phyloP scores from a whole-genome alignment of 2,329 filamentous ascomycete genomes.

The Colletotrichum salicis region DNA sequence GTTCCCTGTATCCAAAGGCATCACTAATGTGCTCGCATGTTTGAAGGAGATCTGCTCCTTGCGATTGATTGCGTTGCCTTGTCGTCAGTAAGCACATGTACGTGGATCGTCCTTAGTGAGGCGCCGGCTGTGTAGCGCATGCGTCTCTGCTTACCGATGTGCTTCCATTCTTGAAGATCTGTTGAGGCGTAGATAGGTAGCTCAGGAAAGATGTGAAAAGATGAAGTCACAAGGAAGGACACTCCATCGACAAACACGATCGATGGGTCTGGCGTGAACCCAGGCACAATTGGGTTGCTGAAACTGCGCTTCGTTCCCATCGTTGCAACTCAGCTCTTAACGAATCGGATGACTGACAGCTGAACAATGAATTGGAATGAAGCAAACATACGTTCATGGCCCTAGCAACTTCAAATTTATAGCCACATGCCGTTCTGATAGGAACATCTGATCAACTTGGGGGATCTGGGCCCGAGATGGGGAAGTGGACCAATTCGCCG shows the following conservation, averaged over 20 bases:
- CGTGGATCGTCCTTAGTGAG: too few relatives aligned
- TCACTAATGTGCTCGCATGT: background rate
- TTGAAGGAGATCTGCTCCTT: conserved; percentile 11
- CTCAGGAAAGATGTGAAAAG: conserved; percentile 69
- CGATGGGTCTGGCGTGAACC: conserved; percentile 46
- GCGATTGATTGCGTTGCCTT: conserved; percentile 27
- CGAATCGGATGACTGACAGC: too few relatives aligned
- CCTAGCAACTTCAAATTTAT: too few relatives aligned
- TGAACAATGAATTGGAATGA: too few relatives aligned
- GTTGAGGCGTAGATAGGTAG: conserved; percentile 52
- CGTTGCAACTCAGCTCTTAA: too few relatives aligned
- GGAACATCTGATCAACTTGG: too few relatives aligned
- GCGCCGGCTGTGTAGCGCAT: too few relatives aligned
- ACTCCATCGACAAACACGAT: conserved; percentile 42
- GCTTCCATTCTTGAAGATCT: conserved; percentile 46
- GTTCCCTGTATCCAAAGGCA: conserved; percentile 19
- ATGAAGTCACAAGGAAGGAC: conserved; percentile 60
- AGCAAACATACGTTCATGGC: too few relatives aligned
- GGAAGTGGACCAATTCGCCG: background rate
- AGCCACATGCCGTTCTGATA: too few relatives aligned
- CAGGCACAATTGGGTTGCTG: conserved; percentile 46
- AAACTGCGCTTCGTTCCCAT: too few relatives aligned
- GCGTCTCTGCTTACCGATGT: conserved; percentile 36
- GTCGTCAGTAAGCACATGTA: background rate
- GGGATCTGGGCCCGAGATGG: too few relatives aligned